Evolutionary conservation across 2,329 filamentous ascomycete species (phyloP).

Genomic region (Zelopaecilomyces penicillatus): DNA sequence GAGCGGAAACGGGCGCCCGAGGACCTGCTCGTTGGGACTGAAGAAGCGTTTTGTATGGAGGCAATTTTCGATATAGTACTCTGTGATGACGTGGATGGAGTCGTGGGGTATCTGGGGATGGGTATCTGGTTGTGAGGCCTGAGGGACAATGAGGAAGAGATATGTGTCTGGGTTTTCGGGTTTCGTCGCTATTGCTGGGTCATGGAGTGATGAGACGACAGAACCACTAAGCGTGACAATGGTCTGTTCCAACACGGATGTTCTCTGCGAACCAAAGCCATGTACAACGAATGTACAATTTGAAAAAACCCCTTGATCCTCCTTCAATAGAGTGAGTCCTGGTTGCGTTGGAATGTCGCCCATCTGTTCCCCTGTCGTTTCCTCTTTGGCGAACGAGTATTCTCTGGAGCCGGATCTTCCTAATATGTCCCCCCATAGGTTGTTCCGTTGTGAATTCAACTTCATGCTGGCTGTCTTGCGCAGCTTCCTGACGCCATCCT

Average conservation of each 20-base stretch:
- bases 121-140: constrained; percentile 37
- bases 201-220: constrained; percentile 34
- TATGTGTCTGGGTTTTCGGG: constrained; percentile 21
- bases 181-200: constrained; percentile 24
- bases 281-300: constrained; percentile 50
- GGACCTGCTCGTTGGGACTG: constrained; percentile 58
- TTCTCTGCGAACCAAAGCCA: constrained; percentile 48
- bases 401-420: constrained; percentile 33
- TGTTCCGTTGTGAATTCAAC: constrained; percentile 68
- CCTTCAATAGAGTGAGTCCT: background rate
- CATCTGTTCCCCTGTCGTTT: constrained; percentile 6
- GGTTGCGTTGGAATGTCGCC: constrained; percentile 8
- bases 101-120: constrained; percentile 32
- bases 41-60: constrained; percentile 67
- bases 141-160: constrained; percentile 48
- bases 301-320: constrained; percentile 39
- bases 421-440: constrained; percentile 86
- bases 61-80: constrained; percentile 90
- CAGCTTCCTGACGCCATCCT: constrained; percentile 67
- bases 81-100: constrained; percentile 55
- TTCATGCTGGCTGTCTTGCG: constrained; percentile 82
- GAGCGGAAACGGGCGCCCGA: constrained; percentile 66
- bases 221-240: constrained; percentile 40
- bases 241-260: constrained; percentile 38
- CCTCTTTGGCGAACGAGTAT: constrained; percentile 22